Base-by-base conservation (phyloP, 306 rosid genomes). In the Glycine latifolia region DNA sequence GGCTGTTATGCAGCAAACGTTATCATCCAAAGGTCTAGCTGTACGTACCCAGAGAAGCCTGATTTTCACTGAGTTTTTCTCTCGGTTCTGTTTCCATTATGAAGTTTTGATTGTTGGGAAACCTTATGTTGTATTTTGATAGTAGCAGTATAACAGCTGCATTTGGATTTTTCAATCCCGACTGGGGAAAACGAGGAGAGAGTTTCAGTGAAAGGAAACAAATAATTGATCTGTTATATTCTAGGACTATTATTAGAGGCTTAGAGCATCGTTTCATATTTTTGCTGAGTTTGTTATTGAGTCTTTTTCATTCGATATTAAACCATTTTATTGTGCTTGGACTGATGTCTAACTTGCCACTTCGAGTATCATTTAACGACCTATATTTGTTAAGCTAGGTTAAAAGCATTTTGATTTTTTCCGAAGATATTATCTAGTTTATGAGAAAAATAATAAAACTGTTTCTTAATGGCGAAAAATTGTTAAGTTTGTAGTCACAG, bases 1-100 rank as follows among this genome's bases (percentile, higher is more conserved):
- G 98, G 97, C 39, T 79, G 85, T 79, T 94, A 94, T 65, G 97
- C 97, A 26, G 86, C 97, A 3, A 89, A 91, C 85, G 97, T 94
- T 75, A 81, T 94, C 73, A 90, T 94, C 82, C 98, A 94, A 75
- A 90, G 97, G 92, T 87, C 98, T 20, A 94, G 94, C 78, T 94
- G 98, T 91, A 90, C 95, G 1, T 94, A 81, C 87, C 98, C 98
- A 4, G 95, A 87, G 77, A 94, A 94, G 88, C 95, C 98, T 16
- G 88, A 91, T 81, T 94, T 87, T 82, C 63, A 85, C 17, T 85
- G 82, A 85, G 37, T 68, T 46, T 53, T 54, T 67, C 58, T 37
- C 50, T 16, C 31, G 3, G 65, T 56, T 55, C 48, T 43, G 49
- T 35, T 65, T 66, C 58, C 8, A 7, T 71, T 54, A 0, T 54